Evolutionary conservation across 2,329 filamentous ascomycete species (phyloP).

Genomic region (Leptosphaerulina australis): DNA sequence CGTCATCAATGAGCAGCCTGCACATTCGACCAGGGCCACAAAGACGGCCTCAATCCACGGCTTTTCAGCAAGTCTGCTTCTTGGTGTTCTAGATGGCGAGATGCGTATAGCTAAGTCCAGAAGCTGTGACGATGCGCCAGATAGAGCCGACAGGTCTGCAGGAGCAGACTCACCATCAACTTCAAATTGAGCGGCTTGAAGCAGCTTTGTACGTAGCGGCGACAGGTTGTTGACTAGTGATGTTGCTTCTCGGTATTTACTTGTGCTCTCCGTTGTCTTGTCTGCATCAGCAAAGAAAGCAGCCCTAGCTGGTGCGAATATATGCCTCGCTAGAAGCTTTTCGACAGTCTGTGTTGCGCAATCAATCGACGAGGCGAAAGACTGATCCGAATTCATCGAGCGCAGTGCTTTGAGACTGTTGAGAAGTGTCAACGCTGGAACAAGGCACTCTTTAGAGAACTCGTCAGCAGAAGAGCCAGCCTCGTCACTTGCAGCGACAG

Average conservation of each 20-base stretch:
- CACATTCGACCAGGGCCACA: constrained; percentile 45
- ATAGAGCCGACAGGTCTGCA: constrained; percentile 28
- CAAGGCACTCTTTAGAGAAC: constrained; percentile 49
- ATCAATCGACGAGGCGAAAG: constrained; percentile 3
- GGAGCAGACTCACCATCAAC: constrained; percentile 35
- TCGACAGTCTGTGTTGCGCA: constrained; percentile 37
- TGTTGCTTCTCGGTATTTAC: constrained; percentile 20
- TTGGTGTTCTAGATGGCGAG: constrained; percentile 49
- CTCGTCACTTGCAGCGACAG: constrained; percentile 33
- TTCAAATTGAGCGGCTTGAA: constrained; percentile 41
- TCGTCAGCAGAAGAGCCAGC: constrained; percentile 40
- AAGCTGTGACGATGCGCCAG: constrained; percentile 40
- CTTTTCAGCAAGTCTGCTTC: constrained; percentile 48
- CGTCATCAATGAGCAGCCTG: constrained; percentile 35
- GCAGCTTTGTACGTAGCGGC: constrained; percentile 38
- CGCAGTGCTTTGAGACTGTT: constrained; percentile 23
- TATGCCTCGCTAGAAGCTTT: constrained; percentile 50
- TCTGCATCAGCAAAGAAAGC: constrained; percentile 43
- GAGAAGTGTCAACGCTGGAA: constrained; percentile 38
- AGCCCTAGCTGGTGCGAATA: constrained; percentile 50
- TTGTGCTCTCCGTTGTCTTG: constrained; percentile 2
- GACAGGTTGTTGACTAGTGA: constrained; percentile 29
- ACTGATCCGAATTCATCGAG: neutral
- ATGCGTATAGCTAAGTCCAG: constrained; percentile 52
- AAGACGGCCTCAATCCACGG: constrained; percentile 55